A percentile compares a stretch with the other conserved stretches of the same genome.
These are phyloP conservation scores for Nigrograna mackinnonii DNA, from an alignment of 2,329 filamentous ascomycete genomes.

Conservation along the genomic window DNA sequence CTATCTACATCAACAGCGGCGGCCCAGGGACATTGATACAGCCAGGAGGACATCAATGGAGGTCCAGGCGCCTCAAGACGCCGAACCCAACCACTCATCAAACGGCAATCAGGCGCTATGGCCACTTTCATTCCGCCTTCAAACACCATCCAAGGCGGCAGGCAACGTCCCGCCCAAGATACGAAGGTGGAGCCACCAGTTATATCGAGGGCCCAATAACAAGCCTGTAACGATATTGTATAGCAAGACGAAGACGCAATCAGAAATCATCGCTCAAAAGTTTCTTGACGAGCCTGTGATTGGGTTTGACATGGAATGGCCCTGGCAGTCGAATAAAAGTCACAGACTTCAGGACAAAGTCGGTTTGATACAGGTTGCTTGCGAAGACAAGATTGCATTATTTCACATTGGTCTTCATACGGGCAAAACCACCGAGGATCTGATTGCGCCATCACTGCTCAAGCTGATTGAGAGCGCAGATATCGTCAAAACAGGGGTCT, in stretches of 20 bases:
- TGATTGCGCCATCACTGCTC: constrained; percentile 73
- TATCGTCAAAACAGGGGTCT: constrained; percentile 77
- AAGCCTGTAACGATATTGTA: constrained; percentile 73
- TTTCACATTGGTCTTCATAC: constrained; percentile 73
- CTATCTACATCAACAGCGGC: no score
- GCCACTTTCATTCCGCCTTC: constrained; percentile 15
- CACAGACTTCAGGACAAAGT: constrained; percentile 65
- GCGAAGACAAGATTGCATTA: constrained; percentile 73
- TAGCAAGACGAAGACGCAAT: constrained; percentile 68
- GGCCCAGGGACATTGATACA: no score
- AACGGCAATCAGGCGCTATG: no score
- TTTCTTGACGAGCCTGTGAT: constrained; percentile 73
- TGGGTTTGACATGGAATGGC: constrained; percentile 94
- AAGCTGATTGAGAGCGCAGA: constrained; percentile 71
- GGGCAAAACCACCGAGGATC: constrained; percentile 49
- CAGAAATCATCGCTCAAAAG: constrained; percentile 67
- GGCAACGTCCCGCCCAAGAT: no score
- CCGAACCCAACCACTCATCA: no score
- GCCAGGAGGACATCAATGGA: no score
- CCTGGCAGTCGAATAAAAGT: constrained; percentile 49
- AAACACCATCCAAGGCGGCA: no score
- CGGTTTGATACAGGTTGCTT: constrained; percentile 82
- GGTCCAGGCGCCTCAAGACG: no score
- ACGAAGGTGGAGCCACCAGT: constrained; percentile 70
- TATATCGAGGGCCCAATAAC: constrained; percentile 64